Evolutionary conservation across 2,329 filamentous ascomycete genomes (phyloP).

Genomic region (Lecanicillium sp.): DNA sequence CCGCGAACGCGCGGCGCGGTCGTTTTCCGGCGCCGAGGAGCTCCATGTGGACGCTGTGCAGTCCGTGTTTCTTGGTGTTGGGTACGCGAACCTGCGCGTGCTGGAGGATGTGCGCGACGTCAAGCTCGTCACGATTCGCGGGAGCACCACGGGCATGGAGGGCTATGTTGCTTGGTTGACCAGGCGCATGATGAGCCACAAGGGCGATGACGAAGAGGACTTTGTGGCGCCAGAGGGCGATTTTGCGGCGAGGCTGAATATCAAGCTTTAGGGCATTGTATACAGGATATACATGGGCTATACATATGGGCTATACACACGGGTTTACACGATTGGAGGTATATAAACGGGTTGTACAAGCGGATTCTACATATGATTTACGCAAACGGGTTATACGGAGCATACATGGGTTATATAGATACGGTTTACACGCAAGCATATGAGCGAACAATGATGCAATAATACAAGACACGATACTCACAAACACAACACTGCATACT

Average conservation of each 20-base stretch:
- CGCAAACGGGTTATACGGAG: too few species aligned
- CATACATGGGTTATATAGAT: too few species aligned
- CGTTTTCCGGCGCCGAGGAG: constrained; percentile 30
- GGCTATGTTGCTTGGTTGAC: constrained; percentile 34
- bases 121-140: constrained; percentile 23
- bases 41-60: constrained; percentile 32
- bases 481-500: too few species aligned
- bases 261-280: neutral
- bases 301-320: neutral
- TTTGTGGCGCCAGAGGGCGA: constrained; percentile 11
- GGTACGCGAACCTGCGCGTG: constrained; percentile 27
- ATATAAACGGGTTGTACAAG: too few species aligned
- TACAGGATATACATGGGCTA: neutral
- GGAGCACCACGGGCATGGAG: constrained; percentile 32
- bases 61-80: constrained; percentile 29
- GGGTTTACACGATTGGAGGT: too few species aligned
- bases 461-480: too few species aligned
- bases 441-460: too few species aligned
- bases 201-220: constrained; percentile 13
- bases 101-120: constrained; percentile 37
- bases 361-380: too few species aligned
- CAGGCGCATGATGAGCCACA: constrained; percentile 24
- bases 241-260: neutral
- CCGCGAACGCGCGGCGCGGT: constrained; percentile 18
- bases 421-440: too few species aligned